Evolutionary conservation across 768 basidiomycete species (phyloP).

Genomic region (Rossbeevera mucosa): DNA sequence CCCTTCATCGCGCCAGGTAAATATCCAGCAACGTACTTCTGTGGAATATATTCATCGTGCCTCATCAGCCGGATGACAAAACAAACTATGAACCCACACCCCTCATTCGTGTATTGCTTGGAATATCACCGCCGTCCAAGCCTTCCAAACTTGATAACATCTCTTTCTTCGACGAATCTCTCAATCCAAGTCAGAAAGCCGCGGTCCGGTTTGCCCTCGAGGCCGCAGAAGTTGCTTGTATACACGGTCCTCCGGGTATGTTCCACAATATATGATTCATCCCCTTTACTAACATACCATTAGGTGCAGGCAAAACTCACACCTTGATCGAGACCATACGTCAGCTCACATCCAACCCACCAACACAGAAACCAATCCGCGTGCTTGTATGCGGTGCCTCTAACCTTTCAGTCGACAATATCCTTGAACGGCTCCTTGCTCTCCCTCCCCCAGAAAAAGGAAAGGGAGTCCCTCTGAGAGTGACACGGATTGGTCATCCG

Average conservation of each 20-base stretch:
- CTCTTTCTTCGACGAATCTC: constrained; percentile 64
- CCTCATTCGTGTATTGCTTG: constrained; percentile 68
- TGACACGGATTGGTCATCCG: constrained; percentile 93
- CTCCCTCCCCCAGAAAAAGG: constrained; percentile 50
- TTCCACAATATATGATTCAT: background rate
- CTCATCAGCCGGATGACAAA: constrained; percentile 37
- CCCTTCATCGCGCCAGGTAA: constrained; percentile 24
- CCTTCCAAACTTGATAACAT: constrained; percentile 37
- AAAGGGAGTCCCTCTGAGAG: constrained; percentile 42
- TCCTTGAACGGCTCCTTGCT: constrained; percentile 77
- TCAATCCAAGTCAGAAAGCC: constrained; percentile 81
- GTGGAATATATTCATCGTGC: background rate
- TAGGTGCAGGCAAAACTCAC: constrained; percentile 92
- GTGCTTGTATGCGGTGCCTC: constrained; percentile 91
- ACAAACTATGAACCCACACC: constrained; percentile 41
- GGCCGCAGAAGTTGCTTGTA: constrained; percentile 79
- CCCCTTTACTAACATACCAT: background rate
- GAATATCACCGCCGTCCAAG: constrained; percentile 48
- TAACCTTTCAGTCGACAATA: constrained; percentile 94
- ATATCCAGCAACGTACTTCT: background rate
- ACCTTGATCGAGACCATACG: constrained; percentile 92
- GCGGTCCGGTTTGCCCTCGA: constrained; percentile 83
- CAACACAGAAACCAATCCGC: constrained; percentile 45
- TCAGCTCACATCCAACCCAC: constrained; percentile 57
- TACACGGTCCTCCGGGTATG: constrained; percentile 94